Conservation (phyloP, 2,329 filamentous ascomycete genomes). For the Trichoderma citrinoviride region DNA sequence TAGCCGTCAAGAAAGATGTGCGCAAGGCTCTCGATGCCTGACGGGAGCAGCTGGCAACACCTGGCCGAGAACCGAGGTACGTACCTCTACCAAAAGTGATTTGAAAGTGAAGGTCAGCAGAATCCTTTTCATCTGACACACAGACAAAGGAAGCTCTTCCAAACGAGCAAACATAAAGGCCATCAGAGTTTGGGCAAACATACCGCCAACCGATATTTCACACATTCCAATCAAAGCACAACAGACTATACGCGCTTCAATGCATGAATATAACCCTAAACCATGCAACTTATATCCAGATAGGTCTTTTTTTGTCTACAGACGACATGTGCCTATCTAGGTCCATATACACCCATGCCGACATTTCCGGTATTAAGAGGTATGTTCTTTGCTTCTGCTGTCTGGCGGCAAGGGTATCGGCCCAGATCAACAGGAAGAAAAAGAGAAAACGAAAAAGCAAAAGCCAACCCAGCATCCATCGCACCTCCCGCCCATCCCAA, state of each 20-base stretch:
- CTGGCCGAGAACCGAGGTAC: too few species aligned
- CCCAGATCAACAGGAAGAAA: neutral
- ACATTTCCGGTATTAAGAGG: neutral
- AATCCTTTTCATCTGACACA: too few species aligned
- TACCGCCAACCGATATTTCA: too few species aligned
- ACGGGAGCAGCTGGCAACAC: too few species aligned
- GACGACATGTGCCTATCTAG: neutral
- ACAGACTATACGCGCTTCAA: neutral
- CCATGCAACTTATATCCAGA: neutral
- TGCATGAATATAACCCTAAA: neutral
- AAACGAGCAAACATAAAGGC: too few species aligned
- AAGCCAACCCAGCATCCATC: neutral
- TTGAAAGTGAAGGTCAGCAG: too few species aligned
- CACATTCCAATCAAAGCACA: too few species aligned
- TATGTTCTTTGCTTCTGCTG: neutral
- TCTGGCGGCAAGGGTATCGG: slow-evolving; percentile 8
- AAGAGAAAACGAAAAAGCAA: neutral
- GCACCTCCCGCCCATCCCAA: neutral
- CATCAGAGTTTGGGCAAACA: too few species aligned
- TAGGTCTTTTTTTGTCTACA: neutral
- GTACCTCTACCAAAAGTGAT: too few species aligned
- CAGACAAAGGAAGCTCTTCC: too few species aligned
- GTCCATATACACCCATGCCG: neutral
- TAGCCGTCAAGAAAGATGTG: too few species aligned
- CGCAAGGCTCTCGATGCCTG: too few species aligned